These are phyloP conservation scores for Kalaharituber pfeilii DNA, from an alignment of 2,329 filamentous ascomycete genomes.

Conservation along the genomic window DNA sequence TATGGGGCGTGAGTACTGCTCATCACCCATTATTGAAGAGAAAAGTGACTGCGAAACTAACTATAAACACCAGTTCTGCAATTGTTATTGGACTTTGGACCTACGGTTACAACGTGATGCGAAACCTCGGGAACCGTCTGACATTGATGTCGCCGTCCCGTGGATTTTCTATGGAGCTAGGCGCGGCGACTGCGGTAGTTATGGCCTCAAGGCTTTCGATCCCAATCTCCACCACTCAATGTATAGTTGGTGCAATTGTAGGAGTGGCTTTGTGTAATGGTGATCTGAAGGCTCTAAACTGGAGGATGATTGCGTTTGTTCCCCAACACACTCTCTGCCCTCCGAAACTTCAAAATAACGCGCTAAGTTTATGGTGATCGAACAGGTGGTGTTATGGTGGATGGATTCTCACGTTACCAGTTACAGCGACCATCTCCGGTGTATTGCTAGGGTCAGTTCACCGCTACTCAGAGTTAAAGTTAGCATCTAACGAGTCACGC, in stretches of 20 bases:
- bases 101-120: conserved; percentile 48
- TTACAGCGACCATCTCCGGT: too few relatives aligned
- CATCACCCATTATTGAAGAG: too few relatives aligned
- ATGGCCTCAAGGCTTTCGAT: conserved; percentile 44
- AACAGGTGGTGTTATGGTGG: conserved; percentile 39
- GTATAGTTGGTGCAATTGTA: conserved; percentile 43
- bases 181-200: conserved; percentile 43
- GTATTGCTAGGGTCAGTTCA: too few relatives aligned
- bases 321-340: too few relatives aligned
- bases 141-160: conserved; percentile 42
- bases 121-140: conserved; percentile 41
- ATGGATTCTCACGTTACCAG: conserved; percentile 43
- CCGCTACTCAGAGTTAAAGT: too few relatives aligned
- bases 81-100: conserved; percentile 40
- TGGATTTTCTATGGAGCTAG: conserved; percentile 42
- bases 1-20: conserved; percentile 36
- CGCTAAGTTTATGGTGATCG: too few relatives aligned
- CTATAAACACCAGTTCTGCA: too few relatives aligned
- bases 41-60: too few relatives aligned
- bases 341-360: too few relatives aligned
- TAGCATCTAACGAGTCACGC: too few relatives aligned
- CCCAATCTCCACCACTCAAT: conserved; percentile 46
- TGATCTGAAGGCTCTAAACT: conserved; percentile 41
- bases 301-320: conserved; percentile 32
- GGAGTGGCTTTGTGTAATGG: conserved; percentile 44